Base-by-base conservation (phyloP, 2,329 filamentous ascomycete genomes). In the Onygena corvina region DNA sequence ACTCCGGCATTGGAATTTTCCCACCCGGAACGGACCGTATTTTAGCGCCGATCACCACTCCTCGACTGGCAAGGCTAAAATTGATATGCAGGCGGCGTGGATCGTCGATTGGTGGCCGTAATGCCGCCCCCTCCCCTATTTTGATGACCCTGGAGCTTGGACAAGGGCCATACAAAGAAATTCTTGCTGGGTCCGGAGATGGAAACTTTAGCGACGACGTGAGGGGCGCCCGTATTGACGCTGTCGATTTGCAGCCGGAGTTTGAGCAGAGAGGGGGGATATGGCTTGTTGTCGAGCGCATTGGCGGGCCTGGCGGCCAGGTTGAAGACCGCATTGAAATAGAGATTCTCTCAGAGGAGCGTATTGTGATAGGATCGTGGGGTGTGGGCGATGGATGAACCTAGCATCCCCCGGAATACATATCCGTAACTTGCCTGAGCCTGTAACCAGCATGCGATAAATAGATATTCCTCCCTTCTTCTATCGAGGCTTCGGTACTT, bases 271-370 rank as follows among this genome's bases (percentile, higher is more conserved):
- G 66, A 7, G 75, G 76, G 16, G 81, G 81, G 14, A 64, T 88
- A 50, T 93, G 84, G 83, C 71, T 95, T 48, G 82, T 94, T 4
- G 70, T 95, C 35, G 88, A 95, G 66, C 76, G 84, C 55, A 76
- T 90, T 59, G 84, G 80, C n/a, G 76, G 75, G 8, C 71, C 71
- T 38, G 67, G 67, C 3, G 72, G 79, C 75, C 67, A 70, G 50
- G 64, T 68, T 8, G 63, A 68, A 48, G 67, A 70, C 49, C 62
- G 65, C 47, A 60, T 70, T 46, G 62, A 69, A 48, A 64, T 72
- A 3, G 68, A 71, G 51, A 65, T 67, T 14, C 57, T 71, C 49
- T 62, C 62, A 1, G 67, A 69, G 51, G 68, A 69, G 52, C 57
- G 61, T 34, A 64, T 71, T 16, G 66, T 67, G 21, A 66, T 70